These are phyloP conservation scores for Kwoniella mangroviensis DNA, from an alignment of 768 basidiomycete genomes.

Conservation along the genomic window DNA sequence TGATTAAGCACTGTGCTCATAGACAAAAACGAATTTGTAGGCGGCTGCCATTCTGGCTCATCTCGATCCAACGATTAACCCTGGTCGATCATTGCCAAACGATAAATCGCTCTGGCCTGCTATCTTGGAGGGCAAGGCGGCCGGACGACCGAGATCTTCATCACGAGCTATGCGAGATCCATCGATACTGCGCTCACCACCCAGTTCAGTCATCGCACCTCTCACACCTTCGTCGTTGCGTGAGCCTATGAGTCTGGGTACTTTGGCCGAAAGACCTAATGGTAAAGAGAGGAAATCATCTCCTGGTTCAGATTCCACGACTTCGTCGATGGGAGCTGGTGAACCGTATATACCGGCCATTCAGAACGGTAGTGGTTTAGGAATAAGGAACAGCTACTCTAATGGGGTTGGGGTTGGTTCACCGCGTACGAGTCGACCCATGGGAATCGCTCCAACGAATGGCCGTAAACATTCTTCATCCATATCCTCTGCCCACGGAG, in stretches of 20 bases:
- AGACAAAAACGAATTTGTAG: constrained; percentile 56
- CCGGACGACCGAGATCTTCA: constrained; percentile 24
- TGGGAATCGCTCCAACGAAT: constrained; percentile 16
- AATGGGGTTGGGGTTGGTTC: background rate
- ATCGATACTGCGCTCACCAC: constrained; percentile 44
- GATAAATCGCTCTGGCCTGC: constrained; percentile 89
- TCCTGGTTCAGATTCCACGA: constrained; percentile 49
- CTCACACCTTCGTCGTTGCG: constrained; percentile 48
- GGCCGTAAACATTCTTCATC: constrained; percentile 20
- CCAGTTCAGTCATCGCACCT: constrained; percentile 42
- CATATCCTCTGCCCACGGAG: constrained; percentile 15
- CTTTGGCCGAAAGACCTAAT: constrained; percentile 18
- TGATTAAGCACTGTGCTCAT: background rate
- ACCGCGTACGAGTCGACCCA: constrained; percentile 10
- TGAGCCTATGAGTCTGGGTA: constrained; percentile 35
- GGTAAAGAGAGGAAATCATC: constrained; percentile 45
- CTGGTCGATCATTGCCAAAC: constrained; percentile 81
- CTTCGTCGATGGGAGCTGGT: constrained; percentile 48
- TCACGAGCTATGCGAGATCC: constrained; percentile 34
- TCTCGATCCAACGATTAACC: constrained; percentile 67
- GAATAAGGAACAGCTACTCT: background rate
- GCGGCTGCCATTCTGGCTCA: constrained; percentile 95
- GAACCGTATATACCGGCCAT: constrained; percentile 32
- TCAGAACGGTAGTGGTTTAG: constrained; percentile 17
- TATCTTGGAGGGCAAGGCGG: constrained; percentile 23